Evolutionary conservation across 257 asterid genomes (phyloP), one percentile per base, ranked within the genome.

Genomic region (Cruciata laevipes): DNA sequence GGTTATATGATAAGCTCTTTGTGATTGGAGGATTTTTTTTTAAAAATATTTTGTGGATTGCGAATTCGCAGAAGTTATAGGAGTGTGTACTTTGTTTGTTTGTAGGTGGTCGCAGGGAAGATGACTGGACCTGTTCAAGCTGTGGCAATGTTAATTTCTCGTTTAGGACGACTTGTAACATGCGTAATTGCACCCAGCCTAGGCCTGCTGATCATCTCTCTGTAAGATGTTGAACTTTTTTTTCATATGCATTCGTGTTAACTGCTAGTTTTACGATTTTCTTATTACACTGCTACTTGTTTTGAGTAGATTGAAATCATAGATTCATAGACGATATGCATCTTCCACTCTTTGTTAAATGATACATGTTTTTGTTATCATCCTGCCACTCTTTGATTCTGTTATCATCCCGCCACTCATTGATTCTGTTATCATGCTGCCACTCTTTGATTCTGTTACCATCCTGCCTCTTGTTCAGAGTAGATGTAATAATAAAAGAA

Each of bases 81-180:
- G 24, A 70, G 60, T 65, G 56, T 66, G 79, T 62, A 51, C 30
- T 66, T 76, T 33, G 66, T 73, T 53, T 68, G 21, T 63, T 61
- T 80, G 67, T 71, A 90, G 96, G 97, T 74, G 92, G 90, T 33
- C 95, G 97, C 35, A 86, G 97, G 78, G 97, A 90, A 83, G 97
- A 90, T 84, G 97, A 90, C 70, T 90, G 96, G 97, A 90, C 96
- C 38, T 90, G 97, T 68, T 90, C 95, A 14, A 90, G 96, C 78
- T 90, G 96, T 78, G 95, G 95, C 47, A 87, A 87, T 59, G 96
- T 87, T 65, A 90, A 90, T 83, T 90, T 85, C 79, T 89, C 96
- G 47, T 89, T 89, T 76, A 81, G 95, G 82, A 89, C 96, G 51
- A 89, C 95, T 40, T 89, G 96, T 79, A 89, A 89, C 68, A 89